Evolutionary conservation across 352 stramenopile species (phyloP), one percentile per base, ranked within the genome.

Genomic region (Phytophthora pistaciae): DNA sequence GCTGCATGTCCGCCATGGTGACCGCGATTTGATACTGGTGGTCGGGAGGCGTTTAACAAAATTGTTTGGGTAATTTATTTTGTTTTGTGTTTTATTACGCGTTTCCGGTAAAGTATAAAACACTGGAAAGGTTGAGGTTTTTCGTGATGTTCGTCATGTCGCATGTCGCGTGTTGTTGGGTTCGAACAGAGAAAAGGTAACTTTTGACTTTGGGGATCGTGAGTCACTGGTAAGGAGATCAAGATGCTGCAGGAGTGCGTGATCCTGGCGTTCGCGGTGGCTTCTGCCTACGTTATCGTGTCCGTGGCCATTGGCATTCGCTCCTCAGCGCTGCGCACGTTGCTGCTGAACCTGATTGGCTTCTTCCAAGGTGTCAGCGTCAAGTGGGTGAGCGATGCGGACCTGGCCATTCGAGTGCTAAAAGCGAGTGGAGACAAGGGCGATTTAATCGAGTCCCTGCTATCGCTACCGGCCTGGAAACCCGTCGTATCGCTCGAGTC

Each of bases 401-500:
- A 74, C 11, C 14, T 74, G 3, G 73, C 56, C 10, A 60, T 72
- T 14, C 64, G 60, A 56, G 38, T 80, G 31, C 42, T 80, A 8
- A 70, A 70, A 31, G 58, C 60, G 1, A 77, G 64, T 27, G 56
- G 48, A 13, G 49, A 77, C 31, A 80, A 80, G 36, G 72, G 73
- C 36, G 52, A 74, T 13, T 27, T 80, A 31, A 80, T 80, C 38
- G 73, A 80, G 50, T 60, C 50, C 0, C 40, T 74, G 54, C 27
- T 80, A 3, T 64, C 73, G 1, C 25, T 70, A 1, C 73, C 73
- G 10, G 59, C 64, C 8, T 80, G 73, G 73, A 60, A 46, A 3
- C 73, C 73, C 1, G 42, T 80, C 0, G 18, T 80, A 13, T 80
- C 73, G 5, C 73, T 80, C 6, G 73, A 80, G 44, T 77, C 73